Conservation (phyloP, 768 basidiomycete species). For the Boletellus ananiceps region DNA sequence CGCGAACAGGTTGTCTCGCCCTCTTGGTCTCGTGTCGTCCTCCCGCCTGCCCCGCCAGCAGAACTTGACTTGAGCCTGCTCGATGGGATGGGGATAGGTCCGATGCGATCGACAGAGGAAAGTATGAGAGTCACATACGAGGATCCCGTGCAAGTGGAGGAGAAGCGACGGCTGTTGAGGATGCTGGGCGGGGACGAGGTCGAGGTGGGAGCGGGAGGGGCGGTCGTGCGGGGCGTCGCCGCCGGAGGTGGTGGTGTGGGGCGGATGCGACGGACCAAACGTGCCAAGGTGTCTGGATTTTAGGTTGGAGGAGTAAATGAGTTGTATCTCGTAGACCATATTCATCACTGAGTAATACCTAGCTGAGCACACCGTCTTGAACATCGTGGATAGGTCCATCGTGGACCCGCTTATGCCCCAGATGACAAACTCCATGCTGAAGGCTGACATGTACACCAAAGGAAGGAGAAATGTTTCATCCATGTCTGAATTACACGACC, state of each 20-base stretch:
- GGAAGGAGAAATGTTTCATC: too few species aligned
- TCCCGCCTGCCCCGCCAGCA: background rate
- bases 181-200: constrained; percentile 37
- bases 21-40: constrained; percentile 1
- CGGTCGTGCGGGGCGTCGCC: constrained; percentile 18
- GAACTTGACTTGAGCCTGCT: constrained; percentile 31
- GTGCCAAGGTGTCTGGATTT: constrained; percentile 6
- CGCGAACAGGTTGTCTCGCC: constrained; percentile 22
- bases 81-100: constrained; percentile 17
- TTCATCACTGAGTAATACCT: background rate
- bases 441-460: too few species aligned
- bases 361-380: too few species aligned
- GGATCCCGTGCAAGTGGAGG: constrained; percentile 59
- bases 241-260: background rate
- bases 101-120: constrained; percentile 33
- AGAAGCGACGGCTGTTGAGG: constrained; percentile 53
- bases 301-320: background rate
- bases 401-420: too few species aligned
- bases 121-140: constrained; percentile 61
- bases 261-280: constrained; percentile 10
- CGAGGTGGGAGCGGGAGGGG: constrained; percentile 10
- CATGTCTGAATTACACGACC: constrained; percentile 2
- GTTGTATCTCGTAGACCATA: background rate
- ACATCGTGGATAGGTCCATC: too few species aligned
- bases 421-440: too few species aligned